A percentile compares a stretch with the other conserved stretches of the same genome.
Evolutionary conservation across 225 moss, liverwort and hornwort genomes (phyloP).

Genomic region (Bryum argenteum): DNA sequence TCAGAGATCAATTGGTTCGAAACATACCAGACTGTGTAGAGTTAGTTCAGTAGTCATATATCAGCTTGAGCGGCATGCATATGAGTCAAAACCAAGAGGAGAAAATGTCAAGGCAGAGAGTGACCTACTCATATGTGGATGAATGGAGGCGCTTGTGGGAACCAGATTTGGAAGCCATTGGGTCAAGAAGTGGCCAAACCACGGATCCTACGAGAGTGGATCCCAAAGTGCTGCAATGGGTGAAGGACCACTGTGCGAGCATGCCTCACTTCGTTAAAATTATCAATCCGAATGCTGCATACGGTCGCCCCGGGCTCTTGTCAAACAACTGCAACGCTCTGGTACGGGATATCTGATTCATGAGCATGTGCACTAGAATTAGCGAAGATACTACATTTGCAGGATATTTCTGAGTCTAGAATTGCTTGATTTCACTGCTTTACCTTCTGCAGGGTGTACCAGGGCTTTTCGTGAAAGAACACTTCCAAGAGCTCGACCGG

Average conservation of each 20-base stretch:
- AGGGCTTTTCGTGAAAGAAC: not conserved
- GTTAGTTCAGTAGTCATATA: not conserved
- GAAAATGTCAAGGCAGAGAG: conserved; percentile 16
- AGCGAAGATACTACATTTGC: not conserved
- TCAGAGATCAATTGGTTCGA: not conserved
- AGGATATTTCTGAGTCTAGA: not conserved
- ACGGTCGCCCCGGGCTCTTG: not conserved
- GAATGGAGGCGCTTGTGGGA: conserved; percentile 32
- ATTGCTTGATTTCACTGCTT: not conserved
- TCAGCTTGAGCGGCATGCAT: not conserved
- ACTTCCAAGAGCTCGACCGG: conserved; percentile 30
- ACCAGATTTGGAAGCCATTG: conserved; percentile 25
- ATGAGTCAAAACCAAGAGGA: not conserved
- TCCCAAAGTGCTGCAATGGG: conserved; percentile 26
- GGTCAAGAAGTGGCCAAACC: conserved; percentile 9
- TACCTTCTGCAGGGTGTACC: conserved; percentile 8
- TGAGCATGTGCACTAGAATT: not conserved
- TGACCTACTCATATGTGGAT: conserved; percentile 22
- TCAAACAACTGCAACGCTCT: not conserved
- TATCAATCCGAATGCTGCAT: not conserved
- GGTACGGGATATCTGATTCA: conserved; percentile 4
- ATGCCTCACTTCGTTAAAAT: conserved; percentile 28
- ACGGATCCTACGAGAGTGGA: conserved; percentile 28
- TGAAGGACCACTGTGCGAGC: not conserved
- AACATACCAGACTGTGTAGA: not conserved